Base-by-base conservation (phyloP, 2,329 filamentous ascomycete genomes). In the Salinomyces thailandicus region DNA sequence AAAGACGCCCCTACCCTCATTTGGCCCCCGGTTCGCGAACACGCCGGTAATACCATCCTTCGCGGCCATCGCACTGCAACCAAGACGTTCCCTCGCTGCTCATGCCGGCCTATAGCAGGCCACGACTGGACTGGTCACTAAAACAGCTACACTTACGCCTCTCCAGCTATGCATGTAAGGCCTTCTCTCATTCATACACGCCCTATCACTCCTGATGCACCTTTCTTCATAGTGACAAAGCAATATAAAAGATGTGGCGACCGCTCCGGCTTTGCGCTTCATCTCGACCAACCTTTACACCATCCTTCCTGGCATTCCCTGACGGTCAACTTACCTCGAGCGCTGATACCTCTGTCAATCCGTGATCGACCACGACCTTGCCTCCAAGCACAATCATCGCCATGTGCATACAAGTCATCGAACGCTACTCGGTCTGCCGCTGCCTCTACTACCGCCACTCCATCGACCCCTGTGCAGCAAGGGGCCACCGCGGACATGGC, bases 361-460 rank as follows among this genome's bases (percentile, higher is more conserved):
- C n/a, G n/a, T n/a, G n/a, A n/a, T n/a, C n/a, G n/a, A n/a, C n/a
- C n/a, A n/a, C n/a, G n/a, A n/a, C n/a, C n/a, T n/a, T n/a, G n/a
- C n/a, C n/a, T n/a, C n/a, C n/a, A n/a, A n/a, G n/a, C n/a, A n/a
- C n/a, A n/a, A n/a, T n/a, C n/a, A n/a, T 24, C n/a, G 20, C 20
- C 7, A 93, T 94, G 86, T 94, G 86, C 57, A 87, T 85, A 55
- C 83, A 87, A 63, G 64, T 94, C 43, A 68, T 89, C 52, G 86
- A 94, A 62, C 72, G 84, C 40, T 94, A 86, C 68, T 79, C 86
- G 37, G 83, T 81, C 38, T 94, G 86, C 71, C 75, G 78, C 46
- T 94, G 86, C 63, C 71, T 89, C 50, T 93, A 94, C 69, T 84
- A 89, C 68, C 73, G 80, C 54, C 87, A 94, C 59, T 78, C 83